These are phyloP conservation scores for Carallia pectinifolia DNA, from an alignment of 345 rosid species.

Conservation along the genomic window DNA sequence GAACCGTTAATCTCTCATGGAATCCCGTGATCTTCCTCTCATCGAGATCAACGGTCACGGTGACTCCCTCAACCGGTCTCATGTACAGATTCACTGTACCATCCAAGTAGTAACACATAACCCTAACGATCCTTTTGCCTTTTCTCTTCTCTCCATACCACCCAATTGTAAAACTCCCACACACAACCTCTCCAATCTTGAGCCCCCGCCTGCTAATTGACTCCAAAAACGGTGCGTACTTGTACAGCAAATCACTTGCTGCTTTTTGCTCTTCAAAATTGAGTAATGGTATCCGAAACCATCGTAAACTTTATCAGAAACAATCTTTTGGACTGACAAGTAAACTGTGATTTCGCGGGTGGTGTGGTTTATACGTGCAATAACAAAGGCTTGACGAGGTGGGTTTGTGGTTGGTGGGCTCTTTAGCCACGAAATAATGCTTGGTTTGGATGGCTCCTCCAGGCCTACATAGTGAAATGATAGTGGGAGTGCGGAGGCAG, in stretches of 20 bases:
- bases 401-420: slow-evolving; percentile 19
- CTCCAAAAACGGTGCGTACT: slow-evolving; percentile 31
- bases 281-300: slow-evolving; percentile 37
- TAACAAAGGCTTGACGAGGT: slow-evolving; percentile 37
- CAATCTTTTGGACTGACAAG: slow-evolving; percentile 1
- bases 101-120: slow-evolving; percentile 32
- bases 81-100: slow-evolving; percentile 37
- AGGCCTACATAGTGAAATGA: slow-evolving; percentile 40
- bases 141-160: slow-evolving; percentile 36
- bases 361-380: slow-evolving; percentile 29
- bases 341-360: slow-evolving; percentile 35
- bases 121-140: slow-evolving; percentile 27
- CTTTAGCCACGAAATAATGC: slow-evolving; percentile 28
- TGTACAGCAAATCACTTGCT: slow-evolving; percentile 15
- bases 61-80: slow-evolving; percentile 42
- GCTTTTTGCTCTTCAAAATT: slow-evolving; percentile 25
- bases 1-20: slow-evolving; percentile 21
- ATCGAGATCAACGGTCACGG: slow-evolving; percentile 34
- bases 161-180: slow-evolving; percentile 22
- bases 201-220: slow-evolving; percentile 30
- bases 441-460: slow-evolving; percentile 34
- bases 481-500: slow-evolving; percentile 9
- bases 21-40: slow-evolving; percentile 28
- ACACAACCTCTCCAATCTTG: slow-evolving; percentile 27
- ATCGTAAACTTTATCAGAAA: slow-evolving; percentile 22